Percentiles rank a stretch among this genome's conserved stretches.
These are phyloP conservation scores for Xanthoconium purpureum DNA, from an alignment of 768 basidiomycete genomes.

Conservation along the genomic window DNA sequence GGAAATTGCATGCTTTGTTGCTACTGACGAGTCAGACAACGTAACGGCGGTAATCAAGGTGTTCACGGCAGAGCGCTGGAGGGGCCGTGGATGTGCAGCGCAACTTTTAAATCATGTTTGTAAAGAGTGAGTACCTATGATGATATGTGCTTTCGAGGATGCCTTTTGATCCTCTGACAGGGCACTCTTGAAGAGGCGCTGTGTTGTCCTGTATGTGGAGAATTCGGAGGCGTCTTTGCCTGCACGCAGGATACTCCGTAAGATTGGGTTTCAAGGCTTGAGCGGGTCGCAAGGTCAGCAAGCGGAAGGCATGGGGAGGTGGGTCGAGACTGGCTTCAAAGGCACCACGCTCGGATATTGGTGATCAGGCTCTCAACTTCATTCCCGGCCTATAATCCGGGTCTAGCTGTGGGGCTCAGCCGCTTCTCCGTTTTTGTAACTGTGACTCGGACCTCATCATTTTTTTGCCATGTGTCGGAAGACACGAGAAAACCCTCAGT, in stretches of 20 bases:
- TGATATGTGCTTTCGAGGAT: not conserved
- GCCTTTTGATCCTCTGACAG: slow-evolving; percentile 15
- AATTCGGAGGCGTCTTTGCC: slow-evolving; percentile 4
- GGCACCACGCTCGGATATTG: slow-evolving; percentile 14
- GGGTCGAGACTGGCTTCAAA: slow-evolving; percentile 17
- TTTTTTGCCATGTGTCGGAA: no score
- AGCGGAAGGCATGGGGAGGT: slow-evolving; percentile 11
- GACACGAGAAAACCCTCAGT: no score
- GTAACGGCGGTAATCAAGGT: slow-evolving; percentile 75
- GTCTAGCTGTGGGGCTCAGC: no score
- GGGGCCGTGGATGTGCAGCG: slow-evolving; percentile 54
- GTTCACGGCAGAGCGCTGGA: slow-evolving; percentile 52
- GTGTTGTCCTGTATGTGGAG: slow-evolving; percentile 60
- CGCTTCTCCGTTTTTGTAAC: no score
- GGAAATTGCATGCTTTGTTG: slow-evolving; percentile 62
- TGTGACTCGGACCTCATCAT: no score
- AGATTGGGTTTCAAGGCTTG: slow-evolving; percentile 22
- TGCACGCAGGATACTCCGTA: slow-evolving; percentile 16
- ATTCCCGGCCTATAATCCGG: no score
- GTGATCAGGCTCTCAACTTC: not conserved
- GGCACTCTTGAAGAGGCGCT: slow-evolving; percentile 35
- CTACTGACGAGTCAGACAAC: slow-evolving; percentile 52
- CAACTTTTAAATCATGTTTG: slow-evolving; percentile 59
- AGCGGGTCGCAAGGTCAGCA: not conserved
- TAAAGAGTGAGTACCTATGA: slow-evolving; percentile 40